These are phyloP conservation scores for Flammula alnicola DNA, from an alignment of 1,284 basidiomycete genomes.

Conservation along the genomic window DNA sequence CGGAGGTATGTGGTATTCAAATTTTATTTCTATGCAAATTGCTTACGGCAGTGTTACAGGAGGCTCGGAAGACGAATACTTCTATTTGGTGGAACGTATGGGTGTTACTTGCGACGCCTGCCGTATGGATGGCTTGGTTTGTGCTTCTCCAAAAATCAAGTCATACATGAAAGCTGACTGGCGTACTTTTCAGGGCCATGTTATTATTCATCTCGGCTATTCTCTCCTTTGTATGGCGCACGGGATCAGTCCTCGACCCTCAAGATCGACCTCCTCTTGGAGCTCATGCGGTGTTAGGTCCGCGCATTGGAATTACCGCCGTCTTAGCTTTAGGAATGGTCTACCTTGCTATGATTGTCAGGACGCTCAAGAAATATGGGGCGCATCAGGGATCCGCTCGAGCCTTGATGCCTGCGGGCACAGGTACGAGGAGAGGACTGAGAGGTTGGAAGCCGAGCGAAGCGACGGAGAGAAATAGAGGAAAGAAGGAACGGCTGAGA, in stretches of 20 bases:
- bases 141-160: no score
- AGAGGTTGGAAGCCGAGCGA: not conserved
- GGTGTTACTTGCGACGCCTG: conserved; percentile 76
- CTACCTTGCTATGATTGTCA: conserved; percentile 65
- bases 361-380: conserved; percentile 37
- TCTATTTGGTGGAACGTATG: conserved; percentile 80
- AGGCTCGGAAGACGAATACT: conserved; percentile 68
- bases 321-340: conserved; percentile 63
- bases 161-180: no score
- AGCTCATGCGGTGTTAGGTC: conserved; percentile 44
- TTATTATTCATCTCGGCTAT: conserved; percentile 71
- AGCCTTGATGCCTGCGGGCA: conserved; percentile 18
- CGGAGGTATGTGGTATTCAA: conserved; percentile 57
- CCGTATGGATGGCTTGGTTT: conserved; percentile 79
- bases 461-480: not conserved
- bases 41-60: conserved; percentile 44
- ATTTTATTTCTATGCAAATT: not conserved
- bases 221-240: conserved; percentile 74
- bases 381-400: conserved; percentile 13
- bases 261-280: conserved; percentile 36
- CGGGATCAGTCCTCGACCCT: conserved; percentile 56
- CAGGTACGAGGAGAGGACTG: conserved; percentile 13
- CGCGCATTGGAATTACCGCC: conserved; percentile 59
- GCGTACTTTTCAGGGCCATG: conserved; percentile 61
- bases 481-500: conserved; percentile 6